These are phyloP conservation scores for Calonectria pteridis DNA, from an alignment of 2,329 filamentous ascomycete species.

Conservation along the genomic window DNA sequence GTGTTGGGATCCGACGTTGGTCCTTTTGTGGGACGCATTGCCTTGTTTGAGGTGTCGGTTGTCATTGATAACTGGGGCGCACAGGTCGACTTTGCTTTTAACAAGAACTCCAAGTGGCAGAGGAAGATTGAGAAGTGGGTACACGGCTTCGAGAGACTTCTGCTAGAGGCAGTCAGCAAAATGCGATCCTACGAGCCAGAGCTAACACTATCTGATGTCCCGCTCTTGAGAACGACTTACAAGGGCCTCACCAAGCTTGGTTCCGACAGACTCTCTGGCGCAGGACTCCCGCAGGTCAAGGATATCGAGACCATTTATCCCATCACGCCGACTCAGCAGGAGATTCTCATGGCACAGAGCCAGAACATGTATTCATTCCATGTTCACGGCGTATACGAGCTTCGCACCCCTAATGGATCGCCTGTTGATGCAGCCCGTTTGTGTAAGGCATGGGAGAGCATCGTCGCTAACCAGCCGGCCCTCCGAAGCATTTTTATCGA, in stretches of 20 bases:
- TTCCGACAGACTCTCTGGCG: constrained; percentile 53
- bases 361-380: constrained; percentile 57
- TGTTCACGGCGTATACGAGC: constrained; percentile 61
- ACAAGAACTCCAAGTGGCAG: constrained; percentile 55
- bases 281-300: constrained; percentile 55
- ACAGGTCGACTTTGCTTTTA: constrained; percentile 61
- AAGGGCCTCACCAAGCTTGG: constrained; percentile 60
- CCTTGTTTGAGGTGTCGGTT: constrained; percentile 65
- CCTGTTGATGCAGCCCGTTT: constrained; percentile 58
- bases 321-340: constrained; percentile 62
- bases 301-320: constrained; percentile 65
- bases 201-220: constrained; percentile 64
- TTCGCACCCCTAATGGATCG: constrained; percentile 53
- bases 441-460: constrained; percentile 63
- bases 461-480: constrained; percentile 59
- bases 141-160: constrained; percentile 58
- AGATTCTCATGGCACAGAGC: constrained; percentile 61
- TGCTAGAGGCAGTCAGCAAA: constrained; percentile 58
- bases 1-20: constrained; percentile 60
- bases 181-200: constrained; percentile 58
- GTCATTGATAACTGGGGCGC: constrained; percentile 57
- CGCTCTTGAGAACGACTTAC: constrained; percentile 61
- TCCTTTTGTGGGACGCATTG: constrained; percentile 59
- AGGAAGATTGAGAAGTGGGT: constrained; percentile 61
- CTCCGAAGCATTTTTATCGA: constrained; percentile 66